Evolutionary conservation across 768 basidiomycete genomes (phyloP), one percentile per base, ranked within the genome.

Genomic region (Podaxis mareebaensis): DNA sequence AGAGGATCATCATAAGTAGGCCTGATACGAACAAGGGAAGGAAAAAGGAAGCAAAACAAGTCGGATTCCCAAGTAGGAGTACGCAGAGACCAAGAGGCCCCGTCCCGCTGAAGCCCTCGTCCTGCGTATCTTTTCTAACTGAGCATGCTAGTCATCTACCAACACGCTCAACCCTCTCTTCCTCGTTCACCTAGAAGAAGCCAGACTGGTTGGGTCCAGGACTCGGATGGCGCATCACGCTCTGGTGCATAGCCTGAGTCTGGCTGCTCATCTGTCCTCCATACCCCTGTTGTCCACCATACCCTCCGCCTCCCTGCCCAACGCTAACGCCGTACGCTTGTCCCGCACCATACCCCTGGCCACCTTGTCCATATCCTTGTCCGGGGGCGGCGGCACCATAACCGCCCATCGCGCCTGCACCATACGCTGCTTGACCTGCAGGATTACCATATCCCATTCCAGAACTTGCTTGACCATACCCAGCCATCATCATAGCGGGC

Each of bases 171-270:
- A 12, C 38, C 33, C 33, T 55, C 20, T n/a, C 12, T 26, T 36
- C 39, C 36, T 40, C 24, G 11, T 4, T 11, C n/a, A 22, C 4
- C 39, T 38, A 62, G 42, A 62, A 62, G 28, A 63, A 56, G 1
- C 54, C 61, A 28, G 54, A 20, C 46, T 62, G 61, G 48, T 48
- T 49, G 12, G 86, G 87, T 13, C 79, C 83, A 13, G 91, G 89
- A 71, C 85, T 91, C 12, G 90, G 84, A 73, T 93, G 89, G 64
- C 92, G 85, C 90, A 93, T 88, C 61, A 93, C 89, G 66, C 90
- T 92, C 70, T 89, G 87, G 59, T 92, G 91, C 87, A 93, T 91
- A n/a, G 90, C 85, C 65, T 90, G 89, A 42, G 84, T 81, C 67
- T 87, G 83, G 15, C 81, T 82, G 26, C 44, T 66, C 57, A 39